phyloP scores from a whole-genome alignment of 345 rosid genomes.

The Cardamine occulta region DNA sequence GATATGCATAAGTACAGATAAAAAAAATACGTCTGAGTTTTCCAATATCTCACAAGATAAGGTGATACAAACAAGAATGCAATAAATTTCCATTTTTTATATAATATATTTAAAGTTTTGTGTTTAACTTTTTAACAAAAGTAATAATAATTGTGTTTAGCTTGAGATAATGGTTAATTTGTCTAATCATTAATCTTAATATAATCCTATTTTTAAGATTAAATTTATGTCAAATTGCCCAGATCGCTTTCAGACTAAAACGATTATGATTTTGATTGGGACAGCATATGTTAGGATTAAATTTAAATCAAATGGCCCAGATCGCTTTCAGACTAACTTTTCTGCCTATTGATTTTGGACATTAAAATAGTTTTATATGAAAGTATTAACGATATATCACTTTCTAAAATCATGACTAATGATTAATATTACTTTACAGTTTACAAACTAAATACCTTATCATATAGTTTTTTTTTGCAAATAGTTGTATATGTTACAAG shows the following conservation, averaged over 20 bases:
- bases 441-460: constrained; percentile 1
- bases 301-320: too few relatives aligned
- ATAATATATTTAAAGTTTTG: too few relatives aligned
- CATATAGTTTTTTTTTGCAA: neutral
- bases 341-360: constrained; percentile 3
- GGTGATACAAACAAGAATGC: neutral
- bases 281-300: neutral
- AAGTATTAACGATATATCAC: constrained; percentile 15
- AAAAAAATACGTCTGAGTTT: neutral
- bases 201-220: neutral
- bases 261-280: neutral
- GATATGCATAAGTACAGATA: neutral
- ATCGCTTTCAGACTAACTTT: too few relatives aligned
- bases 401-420: constrained; percentile 29
- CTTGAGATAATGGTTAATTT: neutral
- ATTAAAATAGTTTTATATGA: constrained; percentile 7
- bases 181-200: neutral
- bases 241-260: neutral
- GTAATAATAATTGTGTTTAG: too few relatives aligned
- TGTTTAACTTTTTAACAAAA: too few relatives aligned
- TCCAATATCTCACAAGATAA: neutral
- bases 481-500: neutral
- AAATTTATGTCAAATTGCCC: too few relatives aligned
- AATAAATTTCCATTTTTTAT: too few relatives aligned
- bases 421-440: constrained; percentile 23